Base-by-base conservation (phyloP, 1,284 basidiomycete genomes). In the Phenoliferia sp. region DNA sequence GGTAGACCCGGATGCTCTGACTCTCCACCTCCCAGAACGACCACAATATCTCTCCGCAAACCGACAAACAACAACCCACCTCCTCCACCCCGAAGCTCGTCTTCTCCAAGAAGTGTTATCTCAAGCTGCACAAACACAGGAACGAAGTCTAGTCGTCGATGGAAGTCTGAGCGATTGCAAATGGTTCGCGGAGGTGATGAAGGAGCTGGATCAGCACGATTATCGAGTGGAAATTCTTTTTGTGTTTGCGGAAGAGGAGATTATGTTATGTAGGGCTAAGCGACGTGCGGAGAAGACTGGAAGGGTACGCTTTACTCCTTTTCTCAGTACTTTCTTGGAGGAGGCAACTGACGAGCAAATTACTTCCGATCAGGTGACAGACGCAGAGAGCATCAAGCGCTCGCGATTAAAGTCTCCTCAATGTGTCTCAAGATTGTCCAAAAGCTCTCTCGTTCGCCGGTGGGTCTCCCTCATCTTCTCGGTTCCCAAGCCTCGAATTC, bases 1-100 rank as follows among this genome's bases (percentile, higher is more conserved):
- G 75, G 74, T 76, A 36, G 75, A 76, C 62, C 75, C 75, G 10
- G 75, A 76, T 39, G 67, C 68, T 6, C 69, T 76, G 52, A 68
- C 75, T 3, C 65, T 72, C 33, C 65, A 69, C 19, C 61, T 76
- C 5, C 75, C 75, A 17, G 75, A 76, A 60, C 67, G 75, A 28
- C 57, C 69, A 6, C 74, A 73, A 34, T 75, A 76, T 62, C 63
- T 76, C 39, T 4, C 66, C 3, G 39, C 65, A 28, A 56, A 73
- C 50, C 67, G 61, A 2, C 55, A 61, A 29, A 68, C 64, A 22
- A 68, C 72, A 4, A 68, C 69, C 29, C 63, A 63, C 3, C 63
- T 71, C 26, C 59, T 76, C 1, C 75, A 76, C 58, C 72, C 72
- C 22, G 75, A 76, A 66, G 72, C 75, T 3, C 65, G 67, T 0